Evolutionary conservation across 1,284 basidiomycete species (phyloP).

Genomic region (Apiotrichum laibachii): DNA sequence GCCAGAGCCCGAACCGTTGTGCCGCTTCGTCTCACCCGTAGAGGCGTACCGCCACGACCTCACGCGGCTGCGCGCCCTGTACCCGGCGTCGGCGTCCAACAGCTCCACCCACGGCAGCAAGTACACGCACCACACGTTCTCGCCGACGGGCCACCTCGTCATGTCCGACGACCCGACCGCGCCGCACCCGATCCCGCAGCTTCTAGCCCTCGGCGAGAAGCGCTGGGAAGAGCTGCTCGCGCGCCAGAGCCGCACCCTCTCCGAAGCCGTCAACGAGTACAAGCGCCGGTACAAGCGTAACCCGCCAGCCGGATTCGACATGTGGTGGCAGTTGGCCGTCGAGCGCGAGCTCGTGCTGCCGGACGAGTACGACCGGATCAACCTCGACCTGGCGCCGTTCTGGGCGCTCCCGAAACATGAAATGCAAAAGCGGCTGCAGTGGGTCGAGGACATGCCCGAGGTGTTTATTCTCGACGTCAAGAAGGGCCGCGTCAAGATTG

Average conservation of each 20-base stretch:
- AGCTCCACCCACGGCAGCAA: not conserved
- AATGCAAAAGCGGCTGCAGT: constrained; percentile 62
- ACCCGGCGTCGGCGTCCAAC: constrained; percentile 6
- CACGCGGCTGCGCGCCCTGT: constrained; percentile 26
- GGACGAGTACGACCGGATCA: constrained; percentile 83
- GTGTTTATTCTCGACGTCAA: constrained; percentile 44
- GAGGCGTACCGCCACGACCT: constrained; percentile 45
- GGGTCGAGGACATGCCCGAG: constrained; percentile 51
- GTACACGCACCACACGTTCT: constrained; percentile 32
- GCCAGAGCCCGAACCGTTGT: constrained; percentile 9
- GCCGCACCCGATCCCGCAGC: constrained; percentile 70
- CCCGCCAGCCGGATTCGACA: constrained; percentile 81
- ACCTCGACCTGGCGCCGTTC: constrained; percentile 76
- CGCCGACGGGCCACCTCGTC: constrained; percentile 45
- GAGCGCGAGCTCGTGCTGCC: constrained; percentile 70
- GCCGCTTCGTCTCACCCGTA: constrained; percentile 41
- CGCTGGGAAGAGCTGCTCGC: constrained; percentile 64
- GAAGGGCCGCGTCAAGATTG: constrained; percentile 21
- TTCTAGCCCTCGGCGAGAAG: constrained; percentile 73
- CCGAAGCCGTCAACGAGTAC: constrained; percentile 73
- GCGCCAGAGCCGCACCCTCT: constrained; percentile 70
- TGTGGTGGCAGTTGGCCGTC: constrained; percentile 79
- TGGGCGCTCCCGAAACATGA: constrained; percentile 69
- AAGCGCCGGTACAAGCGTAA: constrained; percentile 66
- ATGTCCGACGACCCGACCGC: constrained; percentile 31